Conservation (phyloP, 805 yeast species). For the Metschnikowia hibisci region DNA sequence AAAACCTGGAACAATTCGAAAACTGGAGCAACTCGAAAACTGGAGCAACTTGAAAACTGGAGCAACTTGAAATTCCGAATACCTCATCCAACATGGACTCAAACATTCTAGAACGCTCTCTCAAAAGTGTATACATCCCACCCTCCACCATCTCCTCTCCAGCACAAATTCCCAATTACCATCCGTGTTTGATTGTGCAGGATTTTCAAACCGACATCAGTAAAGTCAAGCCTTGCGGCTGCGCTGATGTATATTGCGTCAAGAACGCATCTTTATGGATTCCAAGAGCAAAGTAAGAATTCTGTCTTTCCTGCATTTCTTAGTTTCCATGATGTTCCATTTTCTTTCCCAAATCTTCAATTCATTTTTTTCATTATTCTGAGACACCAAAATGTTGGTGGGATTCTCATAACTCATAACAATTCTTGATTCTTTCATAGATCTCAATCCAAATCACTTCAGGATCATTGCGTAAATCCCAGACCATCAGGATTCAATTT, state of each 20-base stretch:
- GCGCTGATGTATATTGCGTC: conserved; percentile 39
- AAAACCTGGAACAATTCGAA: no score
- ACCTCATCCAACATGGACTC: conserved; percentile 37
- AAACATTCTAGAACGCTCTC: conserved; percentile 30
- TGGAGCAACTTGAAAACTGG: no score
- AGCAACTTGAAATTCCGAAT: no score
- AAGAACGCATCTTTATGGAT: conserved; percentile 40
- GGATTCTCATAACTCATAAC: not conserved
- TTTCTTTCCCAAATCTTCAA: not conserved
- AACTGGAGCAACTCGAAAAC: no score
- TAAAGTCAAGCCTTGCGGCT: conserved; percentile 38
- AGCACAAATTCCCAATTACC: conserved; percentile 43
- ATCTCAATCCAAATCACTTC: no score
- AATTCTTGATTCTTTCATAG: no score
- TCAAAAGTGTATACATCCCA: conserved; percentile 49
- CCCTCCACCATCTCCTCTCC: conserved; percentile 18
- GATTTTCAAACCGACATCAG: conserved; percentile 49
- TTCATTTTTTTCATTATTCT: no score
- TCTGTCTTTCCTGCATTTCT: not conserved
- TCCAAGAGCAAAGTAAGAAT: conserved; percentile 47
- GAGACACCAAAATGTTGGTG: no score
- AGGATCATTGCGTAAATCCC: no score
- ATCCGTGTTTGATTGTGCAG: conserved; percentile 56
- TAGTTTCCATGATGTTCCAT: not conserved
- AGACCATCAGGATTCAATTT: no score